Evolutionary conservation across 106 monocot species (phyloP).

Genomic region (Phalaenopsis aphrodite): DNA sequence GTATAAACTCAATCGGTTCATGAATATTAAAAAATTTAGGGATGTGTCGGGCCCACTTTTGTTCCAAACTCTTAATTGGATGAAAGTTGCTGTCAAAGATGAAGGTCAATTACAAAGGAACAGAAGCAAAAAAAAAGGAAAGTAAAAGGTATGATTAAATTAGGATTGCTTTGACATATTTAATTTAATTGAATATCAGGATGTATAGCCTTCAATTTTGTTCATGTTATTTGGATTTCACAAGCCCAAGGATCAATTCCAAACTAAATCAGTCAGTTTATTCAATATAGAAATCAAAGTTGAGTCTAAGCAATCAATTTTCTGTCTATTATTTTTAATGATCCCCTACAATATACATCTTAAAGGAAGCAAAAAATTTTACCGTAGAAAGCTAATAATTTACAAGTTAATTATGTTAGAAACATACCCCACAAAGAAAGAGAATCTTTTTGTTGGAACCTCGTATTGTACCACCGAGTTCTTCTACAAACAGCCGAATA

Average conservation of each 20-base stretch:
- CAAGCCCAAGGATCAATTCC: not conserved
- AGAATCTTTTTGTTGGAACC: conserved; percentile 66
- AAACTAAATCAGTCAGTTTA: not conserved
- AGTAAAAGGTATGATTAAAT: too few relatives aligned
- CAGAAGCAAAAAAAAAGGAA: not conserved
- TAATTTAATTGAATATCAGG: too few relatives aligned
- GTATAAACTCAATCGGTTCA: not conserved
- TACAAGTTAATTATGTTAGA: not conserved
- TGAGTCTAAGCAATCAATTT: not conserved
- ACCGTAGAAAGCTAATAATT: not conserved
- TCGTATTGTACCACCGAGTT: conserved; percentile 61
- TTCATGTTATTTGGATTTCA: not conserved
- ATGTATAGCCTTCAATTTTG: too few relatives aligned
- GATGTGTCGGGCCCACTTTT: not conserved
- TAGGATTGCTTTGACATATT: too few relatives aligned
- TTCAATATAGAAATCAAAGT: not conserved
- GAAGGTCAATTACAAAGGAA: not conserved
- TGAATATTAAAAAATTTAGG: not conserved
- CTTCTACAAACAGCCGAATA: conserved; percentile 59
- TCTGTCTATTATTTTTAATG: not conserved
- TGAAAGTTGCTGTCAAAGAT: not conserved
- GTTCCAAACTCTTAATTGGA: not conserved
- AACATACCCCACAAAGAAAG: conserved; percentile 86
- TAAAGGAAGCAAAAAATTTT: not conserved
- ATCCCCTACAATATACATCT: not conserved